A percentile compares a stretch with the other conserved stretches of the same genome.
Conservation (phyloP, 768 basidiomycete genomes). For the Mrakia hoshinonis region DNA sequence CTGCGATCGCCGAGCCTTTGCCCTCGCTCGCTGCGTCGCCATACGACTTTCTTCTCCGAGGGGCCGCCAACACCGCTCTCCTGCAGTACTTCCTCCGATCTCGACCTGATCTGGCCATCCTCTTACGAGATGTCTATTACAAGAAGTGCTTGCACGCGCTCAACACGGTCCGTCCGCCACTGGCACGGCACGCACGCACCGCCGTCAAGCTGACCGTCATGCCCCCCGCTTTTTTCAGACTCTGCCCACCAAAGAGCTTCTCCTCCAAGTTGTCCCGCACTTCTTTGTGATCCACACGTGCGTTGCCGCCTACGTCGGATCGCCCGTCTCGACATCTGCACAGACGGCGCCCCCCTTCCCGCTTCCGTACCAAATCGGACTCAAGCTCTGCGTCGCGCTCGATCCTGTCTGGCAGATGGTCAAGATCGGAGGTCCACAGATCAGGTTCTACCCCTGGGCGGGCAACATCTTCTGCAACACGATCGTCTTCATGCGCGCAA, state of each 20-base stretch:
- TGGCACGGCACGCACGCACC: neutral
- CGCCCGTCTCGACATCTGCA: neutral
- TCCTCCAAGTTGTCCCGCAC: neutral
- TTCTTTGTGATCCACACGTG: neutral
- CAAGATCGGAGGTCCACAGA: too few relatives aligned
- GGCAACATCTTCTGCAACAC: too few relatives aligned
- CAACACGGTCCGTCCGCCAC: neutral
- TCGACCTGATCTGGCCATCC: neutral
- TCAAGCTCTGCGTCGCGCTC: too few relatives aligned
- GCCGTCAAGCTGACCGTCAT: neutral
- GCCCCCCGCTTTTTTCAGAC: neutral
- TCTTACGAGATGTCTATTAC: neutral
- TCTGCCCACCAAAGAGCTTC: neutral
- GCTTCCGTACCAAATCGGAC: too few relatives aligned
- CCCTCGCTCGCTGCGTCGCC: constrained; percentile 36
- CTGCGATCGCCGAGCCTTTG: neutral
- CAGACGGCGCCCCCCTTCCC: neutral
- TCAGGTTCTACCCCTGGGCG: too few relatives aligned
- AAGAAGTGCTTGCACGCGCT: neutral
- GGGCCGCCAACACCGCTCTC: neutral
- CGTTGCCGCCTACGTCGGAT: neutral
- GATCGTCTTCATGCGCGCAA: too few relatives aligned
- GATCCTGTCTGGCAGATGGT: too few relatives aligned
- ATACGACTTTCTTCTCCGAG: neutral
- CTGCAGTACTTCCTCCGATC: neutral